These are phyloP conservation scores for Solanum piurae DNA, from an alignment of 257 asterid genomes.

Conservation along the genomic window DNA sequence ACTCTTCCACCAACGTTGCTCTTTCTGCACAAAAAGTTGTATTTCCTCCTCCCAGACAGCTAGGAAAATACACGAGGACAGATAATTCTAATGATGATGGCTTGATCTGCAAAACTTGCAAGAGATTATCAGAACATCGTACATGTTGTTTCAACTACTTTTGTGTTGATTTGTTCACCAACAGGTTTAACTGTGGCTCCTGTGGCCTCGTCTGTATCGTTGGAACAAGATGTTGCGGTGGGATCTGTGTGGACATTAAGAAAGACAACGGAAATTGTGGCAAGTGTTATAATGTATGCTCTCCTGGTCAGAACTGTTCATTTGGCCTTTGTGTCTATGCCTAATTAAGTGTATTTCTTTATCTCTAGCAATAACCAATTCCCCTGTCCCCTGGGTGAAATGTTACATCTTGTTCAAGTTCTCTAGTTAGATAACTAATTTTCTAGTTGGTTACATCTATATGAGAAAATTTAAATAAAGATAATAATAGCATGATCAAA, in stretches of 20 bases:
- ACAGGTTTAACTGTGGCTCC: neutral
- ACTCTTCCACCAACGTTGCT: neutral
- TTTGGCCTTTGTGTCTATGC: neutral
- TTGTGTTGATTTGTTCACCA: neutral
- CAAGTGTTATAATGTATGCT: neutral
- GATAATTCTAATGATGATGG: neutral
- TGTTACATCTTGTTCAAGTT: neutral
- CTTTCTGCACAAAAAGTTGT: neutral
- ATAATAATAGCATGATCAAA: neutral
- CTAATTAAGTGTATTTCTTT: neutral
- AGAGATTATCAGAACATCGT: neutral
- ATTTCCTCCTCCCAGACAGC: neutral
- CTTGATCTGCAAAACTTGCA: neutral
- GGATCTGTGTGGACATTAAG: neutral
- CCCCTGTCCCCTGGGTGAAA: neutral
- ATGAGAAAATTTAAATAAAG: neutral
- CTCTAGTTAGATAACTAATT: neutral
- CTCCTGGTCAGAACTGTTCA: neutral
- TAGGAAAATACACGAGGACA: neutral
- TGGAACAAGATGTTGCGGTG: neutral
- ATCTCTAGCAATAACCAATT: neutral
- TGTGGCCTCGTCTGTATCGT: neutral
- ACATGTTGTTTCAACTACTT: neutral
- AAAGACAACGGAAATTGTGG: conserved; percentile 1
- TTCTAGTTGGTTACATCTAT: neutral